These are phyloP conservation scores for Schizosaccharomyces cryophilus DNA, from an alignment of 805 yeast genomes.

Conservation along the genomic window DNA sequence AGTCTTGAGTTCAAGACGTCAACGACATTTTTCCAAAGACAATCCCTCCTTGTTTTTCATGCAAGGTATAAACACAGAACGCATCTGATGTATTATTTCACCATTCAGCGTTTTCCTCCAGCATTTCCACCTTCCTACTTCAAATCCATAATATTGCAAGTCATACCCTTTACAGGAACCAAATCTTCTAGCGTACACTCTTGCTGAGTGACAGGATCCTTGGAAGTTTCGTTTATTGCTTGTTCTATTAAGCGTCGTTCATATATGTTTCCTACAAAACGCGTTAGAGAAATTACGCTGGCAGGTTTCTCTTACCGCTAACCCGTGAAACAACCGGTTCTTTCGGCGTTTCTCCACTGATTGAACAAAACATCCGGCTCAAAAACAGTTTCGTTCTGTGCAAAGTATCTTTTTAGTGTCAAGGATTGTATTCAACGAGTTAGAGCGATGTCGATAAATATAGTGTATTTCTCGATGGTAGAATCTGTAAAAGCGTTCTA, in stretches of 20 bases:
- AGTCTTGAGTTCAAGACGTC: no score
- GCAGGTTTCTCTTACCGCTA: constrained; percentile 5
- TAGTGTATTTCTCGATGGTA: no score
- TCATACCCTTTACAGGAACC: constrained; percentile 17
- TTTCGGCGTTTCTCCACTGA: constrained; percentile 47
- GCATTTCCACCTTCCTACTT: background rate
- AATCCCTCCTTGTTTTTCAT: background rate
- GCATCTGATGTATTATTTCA: background rate
- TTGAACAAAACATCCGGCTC: constrained; percentile 11
- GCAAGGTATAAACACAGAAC: background rate
- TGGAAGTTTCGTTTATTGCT: constrained; percentile 38
- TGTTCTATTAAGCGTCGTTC: constrained; percentile 36
- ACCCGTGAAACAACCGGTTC: constrained; percentile 46
- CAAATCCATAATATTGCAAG: background rate
- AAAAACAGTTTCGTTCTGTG: background rate
- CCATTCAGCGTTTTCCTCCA: background rate
- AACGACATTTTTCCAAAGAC: background rate
- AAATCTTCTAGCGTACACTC: constrained; percentile 35
- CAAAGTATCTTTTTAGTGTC: background rate
- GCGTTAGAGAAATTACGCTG: constrained; percentile 10
- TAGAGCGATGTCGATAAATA: no score
- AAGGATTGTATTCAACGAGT: no score
- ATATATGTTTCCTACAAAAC: constrained; percentile 37
- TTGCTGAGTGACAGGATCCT: constrained; percentile 54
- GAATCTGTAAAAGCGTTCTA: no score